Evolutionary conservation across 805 yeast species (phyloP), one percentile per base, ranked within the genome.

Genomic region (Teunomyces panamensis): DNA sequence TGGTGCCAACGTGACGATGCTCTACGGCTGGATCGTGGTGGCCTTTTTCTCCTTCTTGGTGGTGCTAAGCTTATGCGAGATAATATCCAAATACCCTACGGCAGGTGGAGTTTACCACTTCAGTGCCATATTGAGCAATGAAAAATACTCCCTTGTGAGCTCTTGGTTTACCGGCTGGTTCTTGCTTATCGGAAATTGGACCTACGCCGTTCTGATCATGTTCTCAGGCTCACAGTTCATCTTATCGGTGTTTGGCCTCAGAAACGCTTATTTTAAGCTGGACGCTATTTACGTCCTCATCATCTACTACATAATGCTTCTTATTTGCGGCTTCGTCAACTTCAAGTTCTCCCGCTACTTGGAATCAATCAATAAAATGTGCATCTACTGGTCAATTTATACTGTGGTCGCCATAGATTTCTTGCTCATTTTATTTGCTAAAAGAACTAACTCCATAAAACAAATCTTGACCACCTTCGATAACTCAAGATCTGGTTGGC

Each of bases 121-220:
- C 64, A 83, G 89, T 55, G 87, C 89, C 7, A 79, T 87, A 49
- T 65, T 87, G 36, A 83, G 89, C 13, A 78, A 77, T 46, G 79
- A 79, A 10, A 71, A 71, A 41, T 78, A 80, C 50, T 76, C 86
- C n/a, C 63, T 76, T 33, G 60, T 80, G 4, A 71, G 83, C 43
- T 81, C 89, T 2, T 87, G 92, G 92, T 81, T 78, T 57, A 84
- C 89, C 0, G 94, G 94, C 0, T 87, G 91, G 87, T 78, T 82
- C 51, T 67, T 85, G 45, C 68, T 86, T 14, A 72, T 87, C 24
- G 94, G 94, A 0, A 86, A 85, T 59, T 83, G 89, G 88, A 78
- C 89, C 2, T 85, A 84, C 78, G 80, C 87, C 49, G 80, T 85
- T 4, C 81, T 88, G 49, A 83, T 85, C 45, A 75, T 87, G 17